These are phyloP conservation scores for Lipomyces spencermartinsiae DNA, from an alignment of 805 yeast species.

Conservation along the genomic window DNA sequence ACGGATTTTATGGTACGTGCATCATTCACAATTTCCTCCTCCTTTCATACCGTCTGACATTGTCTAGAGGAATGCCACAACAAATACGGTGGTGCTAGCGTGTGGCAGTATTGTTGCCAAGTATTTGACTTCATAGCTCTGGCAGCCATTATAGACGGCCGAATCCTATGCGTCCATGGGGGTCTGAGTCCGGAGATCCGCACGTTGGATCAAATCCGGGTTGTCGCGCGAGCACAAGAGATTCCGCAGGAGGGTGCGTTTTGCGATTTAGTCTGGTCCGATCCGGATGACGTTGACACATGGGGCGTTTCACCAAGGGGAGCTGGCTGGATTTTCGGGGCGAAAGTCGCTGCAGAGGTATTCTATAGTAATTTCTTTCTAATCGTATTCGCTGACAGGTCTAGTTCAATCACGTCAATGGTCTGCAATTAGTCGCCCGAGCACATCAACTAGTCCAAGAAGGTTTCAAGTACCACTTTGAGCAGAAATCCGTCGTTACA, in stretches of 20 bases:
- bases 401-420: slow-evolving; percentile 87
- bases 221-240: slow-evolving; percentile 93
- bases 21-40: slow-evolving; percentile 62
- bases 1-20: slow-evolving; percentile 94
- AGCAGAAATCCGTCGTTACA: slow-evolving; percentile 94
- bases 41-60: slow-evolving; percentile 41
- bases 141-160: slow-evolving; percentile 96
- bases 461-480: slow-evolving; percentile 95
- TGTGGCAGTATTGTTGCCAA: slow-evolving; percentile 94
- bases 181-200: slow-evolving; percentile 96
- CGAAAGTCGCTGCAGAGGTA: slow-evolving; percentile 83
- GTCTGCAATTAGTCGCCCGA: slow-evolving; percentile 84
- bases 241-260: slow-evolving; percentile 99
- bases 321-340: slow-evolving; percentile 98
- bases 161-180: slow-evolving; percentile 94
- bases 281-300: slow-evolving; percentile 95
- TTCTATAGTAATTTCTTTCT: background rate
- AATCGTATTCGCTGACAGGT: background rate
- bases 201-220: slow-evolving; percentile 96
- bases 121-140: slow-evolving; percentile 92
- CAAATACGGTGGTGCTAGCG: slow-evolving; percentile 89
- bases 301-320: slow-evolving; percentile 99
- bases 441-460: slow-evolving; percentile 99
- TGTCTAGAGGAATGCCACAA: slow-evolving; percentile 87
- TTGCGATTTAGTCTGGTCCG: slow-evolving; percentile 97